Evolutionary conservation across 768 basidiomycete genomes (phyloP).

Genomic region (Lanmaoa pseudosensibilis): DNA sequence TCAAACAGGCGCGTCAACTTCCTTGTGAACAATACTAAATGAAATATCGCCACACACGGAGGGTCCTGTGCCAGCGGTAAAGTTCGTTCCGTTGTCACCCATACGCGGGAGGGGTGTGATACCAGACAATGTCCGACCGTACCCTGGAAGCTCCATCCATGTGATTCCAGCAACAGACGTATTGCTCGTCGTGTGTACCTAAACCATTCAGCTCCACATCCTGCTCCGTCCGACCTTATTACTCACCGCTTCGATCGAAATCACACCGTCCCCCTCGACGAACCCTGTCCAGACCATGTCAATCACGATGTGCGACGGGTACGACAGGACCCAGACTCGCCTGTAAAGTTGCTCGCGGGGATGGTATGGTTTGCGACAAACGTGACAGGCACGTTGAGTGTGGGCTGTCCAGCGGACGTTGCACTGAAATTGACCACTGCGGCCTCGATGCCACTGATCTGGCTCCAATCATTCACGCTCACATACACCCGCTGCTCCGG

Average conservation of each 20-base stretch:
- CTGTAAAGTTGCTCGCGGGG: slow-evolving; percentile 1
- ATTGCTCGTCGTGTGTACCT: slow-evolving; percentile 26
- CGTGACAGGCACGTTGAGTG: too few relatives aligned
- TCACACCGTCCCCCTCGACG: slow-evolving; percentile 60
- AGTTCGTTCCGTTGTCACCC: slow-evolving; percentile 24
- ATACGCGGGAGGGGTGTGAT: slow-evolving; percentile 58
- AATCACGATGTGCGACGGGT: neutral
- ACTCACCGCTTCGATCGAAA: slow-evolving; percentile 61
- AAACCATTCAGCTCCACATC: neutral
- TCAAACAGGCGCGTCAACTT: neutral
- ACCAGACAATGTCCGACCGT: slow-evolving; percentile 37
- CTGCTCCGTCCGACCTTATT: neutral
- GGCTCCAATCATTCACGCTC: too few relatives aligned
- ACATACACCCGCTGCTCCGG: too few relatives aligned
- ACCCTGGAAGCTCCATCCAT: slow-evolving; percentile 60
- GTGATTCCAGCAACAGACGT: slow-evolving; percentile 48
- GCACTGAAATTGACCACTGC: too few relatives aligned
- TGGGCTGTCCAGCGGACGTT: too few relatives aligned
- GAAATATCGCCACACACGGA: neutral
- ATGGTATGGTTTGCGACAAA: slow-evolving; percentile 27
- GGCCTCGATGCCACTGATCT: too few relatives aligned
- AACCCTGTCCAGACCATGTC: slow-evolving; percentile 41
- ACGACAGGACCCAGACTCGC: neutral
- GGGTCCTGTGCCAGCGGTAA: slow-evolving; percentile 52
- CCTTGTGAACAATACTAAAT: neutral